Conservation (phyloP, 306 rosid species). For the Arachis stenosperma region DNA sequence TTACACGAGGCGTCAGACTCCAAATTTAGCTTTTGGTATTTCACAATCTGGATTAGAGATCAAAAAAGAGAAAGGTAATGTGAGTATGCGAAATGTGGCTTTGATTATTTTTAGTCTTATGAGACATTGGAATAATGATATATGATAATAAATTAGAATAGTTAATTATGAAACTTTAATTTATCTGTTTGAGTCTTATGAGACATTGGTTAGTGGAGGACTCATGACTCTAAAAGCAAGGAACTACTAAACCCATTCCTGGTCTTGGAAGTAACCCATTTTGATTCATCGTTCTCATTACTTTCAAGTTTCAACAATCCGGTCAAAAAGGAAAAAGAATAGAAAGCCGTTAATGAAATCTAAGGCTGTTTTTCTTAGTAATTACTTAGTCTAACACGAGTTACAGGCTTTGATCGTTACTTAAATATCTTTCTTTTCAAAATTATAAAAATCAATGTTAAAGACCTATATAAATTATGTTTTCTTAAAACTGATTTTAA, state of each 20-base stretch:
- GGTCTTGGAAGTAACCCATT: not conserved
- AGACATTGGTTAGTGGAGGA: conserved; percentile 1
- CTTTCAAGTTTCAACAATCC: not conserved
- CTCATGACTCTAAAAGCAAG: not conserved
- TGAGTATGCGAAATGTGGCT: not conserved
- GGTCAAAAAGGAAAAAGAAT: conserved; percentile 1
- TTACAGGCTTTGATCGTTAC: not conserved
- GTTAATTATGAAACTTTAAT: not conserved
- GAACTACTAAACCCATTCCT: not conserved
- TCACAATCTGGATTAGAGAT: not conserved
- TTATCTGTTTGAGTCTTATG: not conserved
- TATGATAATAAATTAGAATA: not conserved
- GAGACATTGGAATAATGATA: not conserved
- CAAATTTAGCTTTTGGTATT: not conserved
- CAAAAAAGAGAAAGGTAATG: not conserved
- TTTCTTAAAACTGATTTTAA: too few species aligned
- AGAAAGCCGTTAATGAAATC: not conserved
- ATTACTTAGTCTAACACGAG: not conserved
- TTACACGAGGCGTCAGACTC: not conserved
- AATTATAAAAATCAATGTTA: too few species aligned
- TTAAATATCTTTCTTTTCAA: too few species aligned
- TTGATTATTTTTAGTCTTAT: not conserved
- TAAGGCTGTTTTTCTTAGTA: too few species aligned
- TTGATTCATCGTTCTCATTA: not conserved
- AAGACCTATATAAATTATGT: too few species aligned